Evolutionary conservation across 495 filamentous ascomycete genomes (phyloP), one percentile per base, ranked within the genome.

Genomic region (Neurospora africana): DNA sequence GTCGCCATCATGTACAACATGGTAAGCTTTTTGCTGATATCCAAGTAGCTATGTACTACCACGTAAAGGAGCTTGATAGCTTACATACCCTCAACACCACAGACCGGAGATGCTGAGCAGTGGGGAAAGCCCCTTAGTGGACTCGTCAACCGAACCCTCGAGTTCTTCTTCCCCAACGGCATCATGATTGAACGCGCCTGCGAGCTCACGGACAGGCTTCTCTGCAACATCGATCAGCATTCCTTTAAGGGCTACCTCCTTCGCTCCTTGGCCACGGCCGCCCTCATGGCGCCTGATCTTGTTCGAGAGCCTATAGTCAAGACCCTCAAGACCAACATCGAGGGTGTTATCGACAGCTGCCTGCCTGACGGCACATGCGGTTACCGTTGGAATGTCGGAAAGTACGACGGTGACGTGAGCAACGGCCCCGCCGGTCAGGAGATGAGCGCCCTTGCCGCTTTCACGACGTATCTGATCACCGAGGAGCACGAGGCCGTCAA

Each of bases 171-270:
- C 78, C 76, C 53, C 27, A 3, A 61, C 27, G 78, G 82, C 61
- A 80, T 89, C 68, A 86, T 90, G 83, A 81, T 87, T 71, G 93
- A 95, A 78, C 82, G 87, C 47, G 84, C 89, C 23, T 96, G 93
- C 82, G 92, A 95, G 75, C 75, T 79, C 5, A 27, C 69, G 2
- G 76, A 78, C 68, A 69, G 70, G 13, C 67, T 77, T 19, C 81
- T 83, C 5, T 94, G 92, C 83, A 88, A 91, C 75, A 85, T 87
- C 65, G 92, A 95, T 75, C 91, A 93, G 82, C 86, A 86, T 58
- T 92, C 90, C 21, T 97, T 95, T 88, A 97, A 95, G 80, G 92
- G 91, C n/a, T 96, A 94, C 83, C 85, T 95, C 53, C 84, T 91
- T 33, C 91, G 93, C 35, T 93, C 92, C 87, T 86, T 97, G 77